Evolutionary conservation across 768 basidiomycete genomes (phyloP).

Genomic region (Dioszegia crocea): DNA sequence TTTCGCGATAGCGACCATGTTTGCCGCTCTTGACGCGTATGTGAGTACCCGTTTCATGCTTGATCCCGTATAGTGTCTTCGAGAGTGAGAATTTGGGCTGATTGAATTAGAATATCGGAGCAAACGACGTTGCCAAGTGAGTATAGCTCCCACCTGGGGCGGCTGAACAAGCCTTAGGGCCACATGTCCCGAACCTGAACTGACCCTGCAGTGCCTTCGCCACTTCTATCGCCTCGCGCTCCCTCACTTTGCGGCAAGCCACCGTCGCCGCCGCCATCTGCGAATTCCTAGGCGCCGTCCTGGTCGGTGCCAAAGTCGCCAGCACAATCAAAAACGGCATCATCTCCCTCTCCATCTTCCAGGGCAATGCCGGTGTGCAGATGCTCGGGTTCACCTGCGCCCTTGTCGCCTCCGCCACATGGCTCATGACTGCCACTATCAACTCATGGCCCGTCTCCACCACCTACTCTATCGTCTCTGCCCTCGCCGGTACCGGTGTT

Average conservation of each 20-base stretch:
- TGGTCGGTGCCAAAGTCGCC: constrained; percentile 50
- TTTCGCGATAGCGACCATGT: constrained; percentile 48
- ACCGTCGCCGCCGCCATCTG: constrained; percentile 46
- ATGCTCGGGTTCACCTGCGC: constrained; percentile 52
- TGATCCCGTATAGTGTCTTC: too few species aligned
- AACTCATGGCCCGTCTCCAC: constrained; percentile 52
- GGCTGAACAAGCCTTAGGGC: too few species aligned
- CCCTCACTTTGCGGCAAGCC: constrained; percentile 51
- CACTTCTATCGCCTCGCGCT: constrained; percentile 50
- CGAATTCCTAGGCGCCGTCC: constrained; percentile 51
- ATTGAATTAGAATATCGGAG: background rate
- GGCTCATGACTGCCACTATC: constrained; percentile 50
- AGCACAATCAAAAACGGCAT: constrained; percentile 54
- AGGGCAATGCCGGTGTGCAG: constrained; percentile 50
- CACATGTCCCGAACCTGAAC: too few species aligned
- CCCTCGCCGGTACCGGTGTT: constrained; percentile 52
- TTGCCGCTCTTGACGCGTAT: constrained; percentile 48
- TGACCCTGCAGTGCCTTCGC: constrained; percentile 50
- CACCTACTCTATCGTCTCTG: constrained; percentile 53
- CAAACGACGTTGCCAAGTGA: constrained; percentile 37
- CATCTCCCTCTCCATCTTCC: constrained; percentile 48
- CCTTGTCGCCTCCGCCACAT: constrained; percentile 42
- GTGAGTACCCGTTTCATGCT: background rate
- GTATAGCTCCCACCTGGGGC: constrained; percentile 2
- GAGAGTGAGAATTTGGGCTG: too few species aligned